Base-by-base conservation (phyloP, 768 basidiomycete species). In the Pholiota microspora region DNA sequence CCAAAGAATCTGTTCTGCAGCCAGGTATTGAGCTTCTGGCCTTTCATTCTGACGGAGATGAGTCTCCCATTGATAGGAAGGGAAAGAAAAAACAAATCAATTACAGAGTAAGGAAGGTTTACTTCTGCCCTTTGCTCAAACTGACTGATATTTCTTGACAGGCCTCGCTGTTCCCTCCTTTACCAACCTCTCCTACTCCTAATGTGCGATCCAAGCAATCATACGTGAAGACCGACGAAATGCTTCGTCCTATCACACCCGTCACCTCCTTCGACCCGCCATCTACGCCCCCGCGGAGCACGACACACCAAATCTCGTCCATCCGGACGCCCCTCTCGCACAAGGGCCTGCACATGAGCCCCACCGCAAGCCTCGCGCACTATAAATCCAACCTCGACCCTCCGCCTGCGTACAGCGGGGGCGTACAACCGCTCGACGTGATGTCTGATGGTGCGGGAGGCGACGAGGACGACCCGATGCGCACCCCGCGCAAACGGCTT, bases 331-430 rank as follows among this genome's bases (percentile, higher is more conserved):
- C 87, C 0, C 66, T 89, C 6, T 87, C 86, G 0, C 84, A 87
- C 64, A 80, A 77, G 59, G 86, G 85, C 34, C 64, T 86, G 31
- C 82, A 86, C 60, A 86, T 85, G 85, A 85, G 84, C 59, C 86
- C 86, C 3, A 79, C 78, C 2, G 68, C 85, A 1, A 86, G 82
- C 59, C 75, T 88, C 12, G 80, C 76, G 7, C 83, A 89, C 68
- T 88, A 86, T 66, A 89, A 88, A 60, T 79, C 81, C 7, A 73
- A 85, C 59, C 72, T 88, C 10, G 84, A 88, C 58, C 86, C 87
- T 0, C 85, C 85, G 0, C 81, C 79, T 2, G 61, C 73, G n/a
- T 62, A 68, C 35, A 49, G 38, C 52, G 73, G 59, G 38, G 63
- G 65, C 8, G 60, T 60, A 8, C 59, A 56, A 35, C 61, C 62